Base-by-base conservation (phyloP, 768 basidiomycete genomes). In the Dentipellis fragilis region DNA sequence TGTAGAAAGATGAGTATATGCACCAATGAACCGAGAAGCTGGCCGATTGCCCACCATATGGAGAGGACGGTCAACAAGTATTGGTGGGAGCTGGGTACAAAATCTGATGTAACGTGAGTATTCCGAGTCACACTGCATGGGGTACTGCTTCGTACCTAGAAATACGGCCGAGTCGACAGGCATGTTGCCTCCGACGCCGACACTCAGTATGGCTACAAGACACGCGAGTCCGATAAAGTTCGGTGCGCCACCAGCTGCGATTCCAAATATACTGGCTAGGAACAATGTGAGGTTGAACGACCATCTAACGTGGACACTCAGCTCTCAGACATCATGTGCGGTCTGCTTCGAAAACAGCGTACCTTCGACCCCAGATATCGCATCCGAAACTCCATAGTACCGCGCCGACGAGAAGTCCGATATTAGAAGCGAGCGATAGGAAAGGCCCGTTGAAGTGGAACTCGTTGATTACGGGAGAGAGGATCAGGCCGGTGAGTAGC, bases 41-140 rank as follows among this genome's bases (percentile, higher is more conserved):
- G 79, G 3, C 81, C 83, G 22, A 81, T 62, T 16, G 73, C 75
- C 80, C 80, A 84, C 77, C 77, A 83, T 14, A 81, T 73, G 0
- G 79, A 78, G 21, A 84, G 66, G 49, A 82, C 63, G 1, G 81
- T 82, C 47, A 84, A 65, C 37, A 83, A 69, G 58, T 80, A 83
- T 58, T 84, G 81, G 57, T 82, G 79, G 9, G 74, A 72, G 21
- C 72, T 72, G 5, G 80, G 80, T 4, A 79, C 59, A 39, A 78
- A 75, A 61, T 80, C 83, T 74, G 64, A 49, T 39, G 61, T 6
- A 11, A 9, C 23, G 45, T 17, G 11, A 34, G 38, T 17, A 9
- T 59, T 21, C 19, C 37, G 23, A 7, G 7, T 7, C 22, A 35
- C 16, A n/a, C n/a, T n/a, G n/a, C n/a, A n/a, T 22, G 10, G 5